These are phyloP conservation scores for Trichoderma atrobrunneum DNA, from an alignment of 2,329 filamentous ascomycete species.

Conservation along the genomic window DNA sequence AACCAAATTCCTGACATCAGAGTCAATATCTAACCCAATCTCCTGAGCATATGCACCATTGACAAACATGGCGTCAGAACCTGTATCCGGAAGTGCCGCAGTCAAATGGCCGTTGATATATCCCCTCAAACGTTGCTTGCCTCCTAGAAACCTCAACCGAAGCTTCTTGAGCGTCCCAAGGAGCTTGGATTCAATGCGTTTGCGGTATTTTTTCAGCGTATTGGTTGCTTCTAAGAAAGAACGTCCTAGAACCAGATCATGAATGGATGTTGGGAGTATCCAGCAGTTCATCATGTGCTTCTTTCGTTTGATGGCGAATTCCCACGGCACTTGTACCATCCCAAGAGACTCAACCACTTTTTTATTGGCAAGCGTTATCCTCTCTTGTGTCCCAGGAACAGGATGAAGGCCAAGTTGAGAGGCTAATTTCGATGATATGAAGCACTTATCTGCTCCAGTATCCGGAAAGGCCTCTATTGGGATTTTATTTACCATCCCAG, in stretches of 20 bases:
- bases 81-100: background rate
- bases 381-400: too few relatives aligned
- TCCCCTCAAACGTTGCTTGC: background rate
- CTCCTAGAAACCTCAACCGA: background rate
- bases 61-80: background rate
- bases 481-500: too few relatives aligned
- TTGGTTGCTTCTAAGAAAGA: background rate
- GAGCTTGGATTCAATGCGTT: background rate
- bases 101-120: background rate
- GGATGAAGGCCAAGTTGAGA: too few relatives aligned
- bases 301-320: background rate
- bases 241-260: background rate
- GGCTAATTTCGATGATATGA: too few relatives aligned
- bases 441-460: too few relatives aligned
- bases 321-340: background rate
- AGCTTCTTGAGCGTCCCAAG: rapidly evolving
- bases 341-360: background rate
- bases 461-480: too few relatives aligned
- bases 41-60: background rate
- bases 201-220: background rate
- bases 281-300: background rate
- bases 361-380: background rate
- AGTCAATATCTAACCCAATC: background rate
- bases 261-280: background rate
- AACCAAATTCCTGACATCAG: background rate